phyloP scores from a whole-genome alignment of 2,329 filamentous ascomycete species.

The Hirsutella thompsonii region DNA sequence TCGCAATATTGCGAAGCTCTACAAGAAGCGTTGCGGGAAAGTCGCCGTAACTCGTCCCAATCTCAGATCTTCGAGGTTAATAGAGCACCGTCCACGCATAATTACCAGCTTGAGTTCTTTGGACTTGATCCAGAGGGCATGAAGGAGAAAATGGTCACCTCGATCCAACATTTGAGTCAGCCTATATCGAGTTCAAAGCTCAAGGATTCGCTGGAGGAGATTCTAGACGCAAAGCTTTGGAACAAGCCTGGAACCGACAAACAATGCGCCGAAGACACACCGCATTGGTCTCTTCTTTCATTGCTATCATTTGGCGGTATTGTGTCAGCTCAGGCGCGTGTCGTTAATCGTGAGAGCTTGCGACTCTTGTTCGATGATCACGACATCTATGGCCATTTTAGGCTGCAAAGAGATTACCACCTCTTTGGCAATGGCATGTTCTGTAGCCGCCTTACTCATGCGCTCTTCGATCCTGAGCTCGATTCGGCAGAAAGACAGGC shows the following conservation, averaged over 20 bases:
- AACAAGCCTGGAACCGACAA: slow-evolving; percentile 9
- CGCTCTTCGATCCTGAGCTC: slow-evolving; percentile 74
- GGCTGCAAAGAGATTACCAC: slow-evolving; percentile 67
- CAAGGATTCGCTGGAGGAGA: slow-evolving; percentile 23
- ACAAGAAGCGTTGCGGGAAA: slow-evolving; percentile 9
- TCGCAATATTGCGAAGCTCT: slow-evolving; percentile 18
- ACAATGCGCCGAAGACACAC: slow-evolving; percentile 23
- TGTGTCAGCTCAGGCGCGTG: slow-evolving; percentile 57
- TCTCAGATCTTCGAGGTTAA: not conserved
- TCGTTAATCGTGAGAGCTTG: slow-evolving; percentile 68
- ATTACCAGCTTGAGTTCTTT: slow-evolving; percentile 29
- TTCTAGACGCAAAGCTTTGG: slow-evolving; percentile 28
- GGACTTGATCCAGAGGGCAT: slow-evolving; percentile 33
- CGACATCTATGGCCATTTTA: slow-evolving; percentile 57
- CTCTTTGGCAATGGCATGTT: slow-evolving; percentile 79
- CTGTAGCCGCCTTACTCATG: slow-evolving; percentile 63
- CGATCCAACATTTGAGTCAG: slow-evolving; percentile 31
- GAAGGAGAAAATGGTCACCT: slow-evolving; percentile 33
- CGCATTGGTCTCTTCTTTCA: slow-evolving; percentile 47
- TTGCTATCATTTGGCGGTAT: slow-evolving; percentile 66
- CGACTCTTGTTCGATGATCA: slow-evolving; percentile 63
- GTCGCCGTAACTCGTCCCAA: slow-evolving; percentile 1
- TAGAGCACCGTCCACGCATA: slow-evolving; percentile 5
- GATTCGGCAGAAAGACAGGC: slow-evolving; percentile 63
- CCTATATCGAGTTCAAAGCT: slow-evolving; percentile 12